Evolutionary conservation across 495 filamentous ascomycete species (phyloP), one percentile per base, ranked within the genome.

Genomic region (Apodospora peruviana): DNA sequence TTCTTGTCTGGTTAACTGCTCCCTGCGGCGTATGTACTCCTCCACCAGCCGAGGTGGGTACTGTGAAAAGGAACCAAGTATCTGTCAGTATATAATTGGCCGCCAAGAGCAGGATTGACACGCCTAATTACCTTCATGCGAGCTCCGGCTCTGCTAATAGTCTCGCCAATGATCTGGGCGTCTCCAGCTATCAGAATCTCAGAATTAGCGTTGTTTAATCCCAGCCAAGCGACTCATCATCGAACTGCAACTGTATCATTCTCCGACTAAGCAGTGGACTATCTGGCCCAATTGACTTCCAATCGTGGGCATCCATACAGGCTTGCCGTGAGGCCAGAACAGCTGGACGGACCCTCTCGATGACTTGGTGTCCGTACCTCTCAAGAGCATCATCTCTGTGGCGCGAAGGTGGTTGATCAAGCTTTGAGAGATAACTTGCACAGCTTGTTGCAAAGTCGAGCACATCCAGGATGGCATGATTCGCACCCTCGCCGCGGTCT

Each of bases 271-370:
- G 48, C 5, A 72, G 45, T 10, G 69, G 66, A 47, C 66, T 70
- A 12, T 43, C 19, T 1, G 51, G 40, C 41, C 35, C 58, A 41
- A 72, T 58, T 3, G 47, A 66, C 42, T 62, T 52, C 56, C 75
- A 83, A 25, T 77, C 67, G 61, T 86, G 83, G 0, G 83, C 82
- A 59, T 85, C 83, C 1, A 84, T 40, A 55, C 82, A 84, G 1
- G 81, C 83, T 53, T 76, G 74, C 3, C 83, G 66, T 25, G 77
- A 80, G 4, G 74, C 69, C 23, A 79, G 55, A 16, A 84, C 77
- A 2, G 74, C 80, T 0, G 72, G 70, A 5, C 64, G 66, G 0
- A 73, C 65, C 5, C 82, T 67, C 5, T 59, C 41, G n/a, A 77
- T 68, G 46, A 83, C 72, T 24, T 67, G 71, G 9, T 65, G 56